Percentiles rank a stretch among this genome's conserved stretches.
Evolutionary conservation across 2,329 filamentous ascomycete species (phyloP).

Genomic region (Hypoxylon rubiginosum): DNA sequence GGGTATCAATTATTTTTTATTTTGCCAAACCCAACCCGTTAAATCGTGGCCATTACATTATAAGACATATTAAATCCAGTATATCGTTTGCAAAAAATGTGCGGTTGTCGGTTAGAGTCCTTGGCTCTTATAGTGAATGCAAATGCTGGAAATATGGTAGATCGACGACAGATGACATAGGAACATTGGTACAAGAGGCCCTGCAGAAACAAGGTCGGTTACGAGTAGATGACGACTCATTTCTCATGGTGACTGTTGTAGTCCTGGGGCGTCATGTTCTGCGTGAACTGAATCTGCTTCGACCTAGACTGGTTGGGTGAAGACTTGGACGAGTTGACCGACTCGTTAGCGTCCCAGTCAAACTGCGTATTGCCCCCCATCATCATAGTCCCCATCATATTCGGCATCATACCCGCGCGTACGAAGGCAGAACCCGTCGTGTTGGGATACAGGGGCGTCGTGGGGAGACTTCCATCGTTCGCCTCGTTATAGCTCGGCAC

Average conservation of each 20-base stretch:
- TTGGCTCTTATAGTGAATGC: slow-evolving; percentile 28
- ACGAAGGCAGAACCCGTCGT: slow-evolving; percentile 59
- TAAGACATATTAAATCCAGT: slow-evolving; percentile 30
- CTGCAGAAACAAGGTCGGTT: slow-evolving; percentile 10
- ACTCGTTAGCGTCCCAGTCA: slow-evolving; percentile 63
- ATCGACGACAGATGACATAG: slow-evolving; percentile 29
- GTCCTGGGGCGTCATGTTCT: slow-evolving; percentile 61
- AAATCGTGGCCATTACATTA: slow-evolving; percentile 50
- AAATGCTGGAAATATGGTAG: slow-evolving; percentile 39
- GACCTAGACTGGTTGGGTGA: slow-evolving; percentile 56
- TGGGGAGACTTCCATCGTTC: slow-evolving; percentile 60
- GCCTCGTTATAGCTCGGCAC: slow-evolving; percentile 63
- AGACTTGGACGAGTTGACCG: slow-evolving; percentile 55
- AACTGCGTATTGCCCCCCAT: slow-evolving; percentile 60
- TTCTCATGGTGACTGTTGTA: slow-evolving; percentile 50
- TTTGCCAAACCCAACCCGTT: slow-evolving; percentile 43
- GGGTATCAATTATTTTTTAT: slow-evolving; percentile 43
- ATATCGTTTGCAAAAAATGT: slow-evolving; percentile 25
- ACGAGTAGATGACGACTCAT: slow-evolving; percentile 16
- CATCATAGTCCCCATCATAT: slow-evolving; percentile 43
- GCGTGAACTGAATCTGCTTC: slow-evolving; percentile 62
- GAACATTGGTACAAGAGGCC: slow-evolving; percentile 45
- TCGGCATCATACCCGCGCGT: slow-evolving; percentile 25
- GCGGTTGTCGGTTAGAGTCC: slow-evolving; percentile 27
- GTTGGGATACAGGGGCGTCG: slow-evolving; percentile 62